Conservation (phyloP, 805 yeast species). For the Suhomyces sp. region DNA sequence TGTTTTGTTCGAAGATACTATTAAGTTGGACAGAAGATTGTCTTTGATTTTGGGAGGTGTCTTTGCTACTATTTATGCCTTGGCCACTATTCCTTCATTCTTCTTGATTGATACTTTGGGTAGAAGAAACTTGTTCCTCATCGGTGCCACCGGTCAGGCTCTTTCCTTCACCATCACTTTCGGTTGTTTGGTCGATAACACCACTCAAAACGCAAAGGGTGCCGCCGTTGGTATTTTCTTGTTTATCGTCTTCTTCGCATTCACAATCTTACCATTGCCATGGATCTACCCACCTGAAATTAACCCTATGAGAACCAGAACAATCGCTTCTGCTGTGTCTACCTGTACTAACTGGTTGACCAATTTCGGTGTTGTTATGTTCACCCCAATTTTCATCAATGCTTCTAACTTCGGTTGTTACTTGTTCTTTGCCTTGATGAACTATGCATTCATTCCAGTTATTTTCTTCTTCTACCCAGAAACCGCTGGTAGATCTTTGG, state of each 20-base stretch:
- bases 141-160: constrained; percentile 32
- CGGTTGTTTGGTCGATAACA: constrained; percentile 22
- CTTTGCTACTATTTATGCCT: constrained; percentile 29
- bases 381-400: constrained; percentile 31
- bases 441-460: constrained; percentile 46
- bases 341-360: constrained; percentile 37
- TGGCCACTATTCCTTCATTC: constrained; percentile 32
- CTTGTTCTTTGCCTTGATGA: constrained; percentile 26
- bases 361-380: constrained; percentile 38
- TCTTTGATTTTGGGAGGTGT: constrained; percentile 29
- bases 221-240: constrained; percentile 36
- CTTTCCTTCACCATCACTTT: constrained; percentile 29
- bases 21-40: constrained; percentile 23
- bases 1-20: constrained; percentile 25
- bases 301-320: constrained; percentile 36
- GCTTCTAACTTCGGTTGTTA: constrained; percentile 25
- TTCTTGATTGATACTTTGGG: constrained; percentile 34
- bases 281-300: constrained; percentile 39
- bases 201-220: constrained; percentile 22
- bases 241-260: constrained; percentile 28
- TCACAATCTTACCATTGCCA: constrained; percentile 34
- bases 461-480: constrained; percentile 50
- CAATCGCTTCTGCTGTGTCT: constrained; percentile 33
- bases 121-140: constrained; percentile 32
- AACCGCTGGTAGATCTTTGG: constrained; percentile 44